Evolutionary conservation across 495 filamentous ascomycete species (phyloP).

Genomic region (Lasiosphaeriaceae sp.): DNA sequence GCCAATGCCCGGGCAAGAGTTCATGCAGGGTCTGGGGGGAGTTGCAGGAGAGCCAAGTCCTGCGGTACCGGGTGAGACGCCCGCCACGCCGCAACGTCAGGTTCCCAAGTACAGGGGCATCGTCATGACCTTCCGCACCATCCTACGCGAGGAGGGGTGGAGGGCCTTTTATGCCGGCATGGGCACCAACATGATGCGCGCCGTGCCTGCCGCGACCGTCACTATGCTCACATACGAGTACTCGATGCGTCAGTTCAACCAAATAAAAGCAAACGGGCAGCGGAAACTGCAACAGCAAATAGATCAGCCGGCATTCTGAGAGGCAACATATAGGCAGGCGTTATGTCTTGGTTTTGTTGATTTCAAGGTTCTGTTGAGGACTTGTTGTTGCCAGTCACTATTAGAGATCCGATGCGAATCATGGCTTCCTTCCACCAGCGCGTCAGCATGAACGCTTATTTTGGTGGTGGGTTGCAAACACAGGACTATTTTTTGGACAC

Average conservation of each 20-base stretch:
- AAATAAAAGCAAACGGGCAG: conserved; percentile 28
- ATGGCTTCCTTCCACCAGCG: neutral
- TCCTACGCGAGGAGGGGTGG: conserved; percentile 91
- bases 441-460: too few species aligned
- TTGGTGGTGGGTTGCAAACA: too few species aligned
- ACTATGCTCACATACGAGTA: conserved; percentile 97
- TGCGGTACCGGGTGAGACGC: neutral
- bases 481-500: too few species aligned
- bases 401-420: conserved; percentile 6
- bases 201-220: conserved; percentile 90
- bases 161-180: conserved; percentile 95
- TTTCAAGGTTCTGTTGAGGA: too few species aligned
- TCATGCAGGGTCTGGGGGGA: conserved; percentile 58
- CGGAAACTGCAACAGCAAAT: conserved; percentile 18
- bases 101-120: conserved; percentile 76
- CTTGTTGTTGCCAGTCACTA: neutral
- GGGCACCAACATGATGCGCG: conserved; percentile 95
- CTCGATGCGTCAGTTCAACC: conserved; percentile 56
- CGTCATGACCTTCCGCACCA: conserved; percentile 75
- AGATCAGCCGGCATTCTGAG: neutral
- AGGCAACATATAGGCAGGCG: neutral
- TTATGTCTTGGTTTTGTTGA: too few species aligned
- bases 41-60: conserved; percentile 5
- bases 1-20: conserved; percentile 53
- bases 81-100: conserved; percentile 3